These are phyloP conservation scores for Bryoglossum gracile DNA, from an alignment of 495 filamentous ascomycete genomes.

Conservation along the genomic window DNA sequence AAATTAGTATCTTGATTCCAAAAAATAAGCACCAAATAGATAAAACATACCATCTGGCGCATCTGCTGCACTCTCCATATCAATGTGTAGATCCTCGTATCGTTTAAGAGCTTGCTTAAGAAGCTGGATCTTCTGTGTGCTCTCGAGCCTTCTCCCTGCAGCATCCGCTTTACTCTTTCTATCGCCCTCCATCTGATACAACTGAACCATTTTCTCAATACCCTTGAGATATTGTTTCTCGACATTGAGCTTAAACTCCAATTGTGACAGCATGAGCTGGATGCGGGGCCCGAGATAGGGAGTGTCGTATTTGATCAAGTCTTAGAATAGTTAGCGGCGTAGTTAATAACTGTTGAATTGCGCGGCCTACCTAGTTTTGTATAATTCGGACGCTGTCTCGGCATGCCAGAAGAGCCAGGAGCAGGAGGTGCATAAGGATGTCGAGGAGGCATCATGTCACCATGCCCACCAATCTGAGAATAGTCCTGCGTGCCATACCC, in stretches of 20 bases:
- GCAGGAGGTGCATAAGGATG: constrained; percentile 72
- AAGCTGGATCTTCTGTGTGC: constrained; percentile 94
- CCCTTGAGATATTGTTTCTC: constrained; percentile 99
- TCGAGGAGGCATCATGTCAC: constrained; percentile 74
- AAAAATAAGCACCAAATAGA: no score
- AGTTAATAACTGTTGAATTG: not conserved
- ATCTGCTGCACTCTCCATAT: constrained; percentile 72
- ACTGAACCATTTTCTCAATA: constrained; percentile 98
- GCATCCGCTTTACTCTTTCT: constrained; percentile 91
- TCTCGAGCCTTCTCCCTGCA: constrained; percentile 80
- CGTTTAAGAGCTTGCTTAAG: constrained; percentile 91
- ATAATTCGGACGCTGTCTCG: constrained; percentile 79
- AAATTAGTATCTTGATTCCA: constrained; percentile 6
- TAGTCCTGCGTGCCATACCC: constrained; percentile 39
- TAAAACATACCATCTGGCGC: constrained; percentile 70
- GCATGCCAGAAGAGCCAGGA: constrained; percentile 57
- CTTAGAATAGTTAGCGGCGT: constrained; percentile 35
- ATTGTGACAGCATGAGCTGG: constrained; percentile 96
- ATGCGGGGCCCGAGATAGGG: constrained; percentile 93
- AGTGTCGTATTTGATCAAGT: constrained; percentile 98
- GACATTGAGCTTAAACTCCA: constrained; percentile 98
- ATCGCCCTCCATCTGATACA: constrained; percentile 98
- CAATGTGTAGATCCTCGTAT: constrained; percentile 96
- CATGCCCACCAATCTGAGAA: constrained; percentile 41
- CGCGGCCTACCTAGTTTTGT: constrained; percentile 79